phyloP scores from a whole-genome alignment of 768 basidiomycete species.

The Pulveroboletus sp. region DNA sequence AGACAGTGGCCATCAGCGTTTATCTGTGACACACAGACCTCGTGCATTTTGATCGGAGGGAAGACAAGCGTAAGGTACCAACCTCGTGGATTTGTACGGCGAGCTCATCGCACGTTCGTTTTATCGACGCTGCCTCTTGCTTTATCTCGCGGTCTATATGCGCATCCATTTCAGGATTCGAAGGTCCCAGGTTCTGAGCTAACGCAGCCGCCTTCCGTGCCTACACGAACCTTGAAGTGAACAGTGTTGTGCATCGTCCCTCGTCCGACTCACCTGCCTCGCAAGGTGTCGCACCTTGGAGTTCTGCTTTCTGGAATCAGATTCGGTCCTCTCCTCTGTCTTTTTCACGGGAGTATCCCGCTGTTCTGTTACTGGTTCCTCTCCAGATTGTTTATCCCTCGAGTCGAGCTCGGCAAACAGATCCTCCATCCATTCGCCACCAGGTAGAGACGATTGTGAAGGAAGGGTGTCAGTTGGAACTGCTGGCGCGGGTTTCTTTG shows the following conservation, averaged over 20 bases:
- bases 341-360: conserved; percentile 32
- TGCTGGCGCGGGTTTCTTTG: conserved; percentile 41
- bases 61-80: conserved; percentile 10
- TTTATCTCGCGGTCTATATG: conserved; percentile 58
- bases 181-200: conserved; percentile 46
- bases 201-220: conserved; percentile 67
- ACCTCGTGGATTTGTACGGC: conserved; percentile 65
- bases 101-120: conserved; percentile 58
- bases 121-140: conserved; percentile 64
- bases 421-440: conserved; percentile 66
- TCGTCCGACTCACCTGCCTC: conserved; percentile 53
- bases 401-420: conserved; percentile 74
- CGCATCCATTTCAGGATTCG: conserved; percentile 56
- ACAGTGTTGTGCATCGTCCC: background rate
- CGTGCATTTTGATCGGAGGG: background rate
- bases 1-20: conserved; percentile 96
- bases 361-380: conserved; percentile 45
- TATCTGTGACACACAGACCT: conserved; percentile 49
- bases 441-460: conserved; percentile 29
- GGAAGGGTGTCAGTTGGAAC: conserved; percentile 16
- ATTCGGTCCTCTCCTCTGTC: conserved; percentile 14
- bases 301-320: conserved; percentile 42
- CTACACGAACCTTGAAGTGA: conserved; percentile 33
- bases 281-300: conserved; percentile 64
- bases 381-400: conserved; percentile 45